Evolutionary conservation across 495 filamentous ascomycete genomes (phyloP).

Genomic region (Geoglossum glabrum): DNA sequence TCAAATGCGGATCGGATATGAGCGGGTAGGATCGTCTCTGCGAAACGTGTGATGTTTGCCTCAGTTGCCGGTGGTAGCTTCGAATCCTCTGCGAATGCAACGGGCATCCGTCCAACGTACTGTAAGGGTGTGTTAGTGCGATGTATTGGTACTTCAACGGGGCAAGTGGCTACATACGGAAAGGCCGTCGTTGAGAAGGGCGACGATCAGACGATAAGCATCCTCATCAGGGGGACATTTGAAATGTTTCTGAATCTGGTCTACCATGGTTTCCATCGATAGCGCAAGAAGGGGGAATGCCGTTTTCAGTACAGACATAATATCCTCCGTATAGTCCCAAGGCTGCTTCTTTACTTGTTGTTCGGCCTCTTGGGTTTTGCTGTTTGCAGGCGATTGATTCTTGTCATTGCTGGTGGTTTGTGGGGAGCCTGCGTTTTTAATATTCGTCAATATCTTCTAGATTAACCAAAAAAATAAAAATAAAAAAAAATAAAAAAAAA

Average conservation of each 20-base stretch:
- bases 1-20: conserved; percentile 93
- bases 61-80: conserved; percentile 82
- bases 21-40: conserved; percentile 80
- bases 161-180: conserved; percentile 14
- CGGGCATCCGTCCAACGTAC: conserved; percentile 72
- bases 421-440: conserved; percentile 24
- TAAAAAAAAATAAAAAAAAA: no score
- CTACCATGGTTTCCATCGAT: conserved; percentile 99
- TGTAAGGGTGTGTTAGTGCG: conserved; percentile 13
- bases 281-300: conserved; percentile 87
- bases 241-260: conserved; percentile 95
- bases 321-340: conserved; percentile 92
- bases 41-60: conserved; percentile 87
- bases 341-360: conserved; percentile 45
- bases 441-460: conserved; percentile 19
- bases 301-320: conserved; percentile 82
- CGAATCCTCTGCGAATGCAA: conserved; percentile 70
- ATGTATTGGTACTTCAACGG: not conserved
- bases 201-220: conserved; percentile 92
- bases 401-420: conserved; percentile 25
- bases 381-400: conserved; percentile 10
- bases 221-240: conserved; percentile 97
- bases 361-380: conserved; percentile 15
- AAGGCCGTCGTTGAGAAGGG: conserved; percentile 83
- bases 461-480: no score